phyloP scores from a whole-genome alignment of 805 yeast genomes.

The Ogataea trehalophila region DNA sequence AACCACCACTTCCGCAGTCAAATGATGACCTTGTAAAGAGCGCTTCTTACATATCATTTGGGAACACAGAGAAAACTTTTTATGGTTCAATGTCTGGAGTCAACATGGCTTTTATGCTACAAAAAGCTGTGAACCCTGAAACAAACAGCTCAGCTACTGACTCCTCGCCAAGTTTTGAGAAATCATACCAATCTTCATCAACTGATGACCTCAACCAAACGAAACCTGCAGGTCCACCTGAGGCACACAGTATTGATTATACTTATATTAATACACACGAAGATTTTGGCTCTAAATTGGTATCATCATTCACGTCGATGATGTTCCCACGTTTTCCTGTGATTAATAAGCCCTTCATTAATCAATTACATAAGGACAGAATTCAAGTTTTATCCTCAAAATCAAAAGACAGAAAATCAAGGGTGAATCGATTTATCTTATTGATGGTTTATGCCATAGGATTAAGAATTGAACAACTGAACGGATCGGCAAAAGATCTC shows the following conservation, averaged over 20 bases:
- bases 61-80: neutral
- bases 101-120: constrained; percentile 11
- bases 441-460: constrained; percentile 20
- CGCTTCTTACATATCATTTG: neutral
- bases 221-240: neutral
- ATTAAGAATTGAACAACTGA: constrained; percentile 9
- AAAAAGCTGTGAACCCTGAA: constrained; percentile 9
- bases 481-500: neutral
- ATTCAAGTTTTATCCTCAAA: constrained; percentile 1
- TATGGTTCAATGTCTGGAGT: constrained; percentile 4
- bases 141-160: constrained; percentile 3
- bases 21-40: neutral
- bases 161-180: constrained; percentile 1
- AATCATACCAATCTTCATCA: no score
- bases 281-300: constrained; percentile 7
- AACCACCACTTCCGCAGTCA: neutral
- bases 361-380: constrained; percentile 12
- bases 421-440: constrained; percentile 8
- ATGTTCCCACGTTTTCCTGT: constrained; percentile 19
- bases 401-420: constrained; percentile 5
- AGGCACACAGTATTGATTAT: constrained; percentile 3
- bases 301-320: constrained; percentile 8
- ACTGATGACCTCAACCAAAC: no score
- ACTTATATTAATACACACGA: constrained; percentile 8
- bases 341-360: neutral